Percentiles rank a stretch among this genome's conserved stretches.
Evolutionary conservation across 2,329 filamentous ascomycete genomes (phyloP).

Genomic region (Chaetoscypha palmicola): DNA sequence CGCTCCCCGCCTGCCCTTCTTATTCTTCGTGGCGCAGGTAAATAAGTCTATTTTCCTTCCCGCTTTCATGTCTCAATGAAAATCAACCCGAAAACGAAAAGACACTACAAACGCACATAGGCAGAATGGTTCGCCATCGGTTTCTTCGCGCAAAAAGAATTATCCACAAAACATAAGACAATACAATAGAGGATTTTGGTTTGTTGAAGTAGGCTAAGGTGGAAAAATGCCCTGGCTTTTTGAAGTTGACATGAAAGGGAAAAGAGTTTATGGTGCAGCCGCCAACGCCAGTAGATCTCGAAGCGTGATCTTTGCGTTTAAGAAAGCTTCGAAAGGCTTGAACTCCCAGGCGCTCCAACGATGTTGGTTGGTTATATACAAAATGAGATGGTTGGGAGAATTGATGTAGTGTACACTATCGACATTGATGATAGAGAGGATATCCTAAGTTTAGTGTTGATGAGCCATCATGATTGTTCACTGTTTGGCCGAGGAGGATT

Average conservation of each 20-base stretch:
- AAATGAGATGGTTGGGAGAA: slow-evolving; percentile 2
- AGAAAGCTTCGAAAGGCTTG: neutral
- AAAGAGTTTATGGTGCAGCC: neutral
- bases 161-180: neutral
- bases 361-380: slow-evolving; percentile 9
- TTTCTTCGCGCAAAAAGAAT: neutral
- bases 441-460: neutral
- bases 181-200: neutral
- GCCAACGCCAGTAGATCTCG: slow-evolving; percentile 6
- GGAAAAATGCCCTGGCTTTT: no score
- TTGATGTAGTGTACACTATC: slow-evolving; percentile 11
- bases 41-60: no score
- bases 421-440: slow-evolving; percentile 1
- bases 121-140: no score
- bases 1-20: no score
- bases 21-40: no score
- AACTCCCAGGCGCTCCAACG: slow-evolving; percentile 6
- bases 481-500: no score
- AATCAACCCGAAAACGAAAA: no score
- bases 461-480: no score
- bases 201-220: no score
- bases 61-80: no score
- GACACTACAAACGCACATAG: no score
- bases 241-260: neutral
- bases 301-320: no score